Percentiles rank a stretch among this genome's conserved stretches.
Conservation (phyloP, 2,329 filamentous ascomycete species). For the Sporothrix euskadiensis region DNA sequence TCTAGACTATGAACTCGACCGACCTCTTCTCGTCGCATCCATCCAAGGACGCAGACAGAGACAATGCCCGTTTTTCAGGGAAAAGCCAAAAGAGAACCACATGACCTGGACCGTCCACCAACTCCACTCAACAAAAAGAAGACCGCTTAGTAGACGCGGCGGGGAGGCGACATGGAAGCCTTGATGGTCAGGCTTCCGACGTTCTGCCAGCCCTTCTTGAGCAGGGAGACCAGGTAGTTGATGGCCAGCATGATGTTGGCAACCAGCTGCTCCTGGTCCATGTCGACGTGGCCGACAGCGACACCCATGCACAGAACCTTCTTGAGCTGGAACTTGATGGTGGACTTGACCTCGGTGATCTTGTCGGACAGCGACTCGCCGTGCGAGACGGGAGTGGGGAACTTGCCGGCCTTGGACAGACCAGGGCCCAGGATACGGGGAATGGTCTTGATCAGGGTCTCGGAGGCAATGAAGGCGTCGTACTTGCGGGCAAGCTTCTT, state of each 20-base stretch:
- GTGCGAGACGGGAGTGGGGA: slow-evolving; percentile 98
- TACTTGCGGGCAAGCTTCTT: slow-evolving; percentile 99
- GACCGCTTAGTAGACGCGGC: slow-evolving; percentile 81
- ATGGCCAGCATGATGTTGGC: slow-evolving; percentile 99
- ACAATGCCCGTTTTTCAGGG: background rate
- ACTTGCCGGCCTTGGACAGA: slow-evolving; percentile 99
- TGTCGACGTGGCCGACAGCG: slow-evolving; percentile 96
- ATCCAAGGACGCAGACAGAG: slow-evolving; percentile 15
- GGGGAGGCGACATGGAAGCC: slow-evolving; percentile 98
- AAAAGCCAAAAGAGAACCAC: background rate
- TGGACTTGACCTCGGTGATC: slow-evolving; percentile 99
- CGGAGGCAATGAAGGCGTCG: slow-evolving; percentile 98
- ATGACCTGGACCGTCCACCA: background rate
- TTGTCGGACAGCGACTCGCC: slow-evolving; percentile 88
- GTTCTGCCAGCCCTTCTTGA: slow-evolving; percentile 99
- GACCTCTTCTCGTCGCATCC: background rate
- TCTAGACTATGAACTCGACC: slow-evolving; percentile 3
- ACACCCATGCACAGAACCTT: slow-evolving; percentile 99
- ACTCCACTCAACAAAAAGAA: slow-evolving; percentile 9
- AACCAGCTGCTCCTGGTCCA: slow-evolving; percentile 93
- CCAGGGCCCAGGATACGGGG: slow-evolving; percentile 98
- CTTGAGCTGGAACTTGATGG: slow-evolving; percentile 99
- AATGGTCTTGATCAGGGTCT: slow-evolving; percentile 98
- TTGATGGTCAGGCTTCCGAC: slow-evolving; percentile 99
- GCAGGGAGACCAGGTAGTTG: slow-evolving; percentile 99